A percentile compares a stretch with the other conserved stretches of the same genome.
phyloP scores from a whole-genome alignment of 331 rosid genomes.

The Malus hybrid region DNA sequence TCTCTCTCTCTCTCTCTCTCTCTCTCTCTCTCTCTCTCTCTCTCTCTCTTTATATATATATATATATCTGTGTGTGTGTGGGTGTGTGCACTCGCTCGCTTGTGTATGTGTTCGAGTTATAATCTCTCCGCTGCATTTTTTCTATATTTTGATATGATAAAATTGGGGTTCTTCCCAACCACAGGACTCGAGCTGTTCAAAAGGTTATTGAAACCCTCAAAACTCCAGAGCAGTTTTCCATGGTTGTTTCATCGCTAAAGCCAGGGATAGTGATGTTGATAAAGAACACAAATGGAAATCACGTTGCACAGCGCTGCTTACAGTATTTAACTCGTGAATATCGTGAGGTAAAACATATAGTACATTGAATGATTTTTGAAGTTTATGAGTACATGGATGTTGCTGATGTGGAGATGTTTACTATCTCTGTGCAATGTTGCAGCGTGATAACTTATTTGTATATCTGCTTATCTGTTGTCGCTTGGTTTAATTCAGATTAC shows the following conservation, averaged over 20 bases:
- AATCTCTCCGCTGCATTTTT: not conserved
- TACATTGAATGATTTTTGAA: not conserved
- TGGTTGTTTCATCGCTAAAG: conserved; percentile 41
- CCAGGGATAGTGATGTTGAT: conserved; percentile 38
- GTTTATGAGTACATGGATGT: not conserved
- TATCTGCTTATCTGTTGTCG: not conserved
- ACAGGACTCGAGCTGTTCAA: conserved; percentile 60
- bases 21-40: not conserved
- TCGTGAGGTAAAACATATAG: conserved; percentile 28
- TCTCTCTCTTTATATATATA: no score
- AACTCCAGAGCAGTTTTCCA: conserved; percentile 36
- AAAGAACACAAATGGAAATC: conserved; percentile 48
- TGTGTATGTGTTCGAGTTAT: not conserved
- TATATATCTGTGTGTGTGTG: not conserved
- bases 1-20: conserved; percentile 13
- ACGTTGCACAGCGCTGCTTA: conserved; percentile 55
- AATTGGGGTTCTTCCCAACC: conserved; percentile 8
- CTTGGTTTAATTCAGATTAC: not conserved
- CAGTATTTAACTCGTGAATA: conserved; percentile 32
- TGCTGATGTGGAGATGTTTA: not conserved
- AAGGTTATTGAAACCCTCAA: conserved; percentile 56
- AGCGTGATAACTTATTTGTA: not conserved
- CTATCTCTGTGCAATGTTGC: not conserved
- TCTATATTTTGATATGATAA: not conserved
- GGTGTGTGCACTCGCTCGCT: not conserved